Evolutionary conservation across 177 flowering plant genomes (phyloP), one percentile per base, ranked within the genome.

Genomic region (Tripterygium wilfordii): DNA sequence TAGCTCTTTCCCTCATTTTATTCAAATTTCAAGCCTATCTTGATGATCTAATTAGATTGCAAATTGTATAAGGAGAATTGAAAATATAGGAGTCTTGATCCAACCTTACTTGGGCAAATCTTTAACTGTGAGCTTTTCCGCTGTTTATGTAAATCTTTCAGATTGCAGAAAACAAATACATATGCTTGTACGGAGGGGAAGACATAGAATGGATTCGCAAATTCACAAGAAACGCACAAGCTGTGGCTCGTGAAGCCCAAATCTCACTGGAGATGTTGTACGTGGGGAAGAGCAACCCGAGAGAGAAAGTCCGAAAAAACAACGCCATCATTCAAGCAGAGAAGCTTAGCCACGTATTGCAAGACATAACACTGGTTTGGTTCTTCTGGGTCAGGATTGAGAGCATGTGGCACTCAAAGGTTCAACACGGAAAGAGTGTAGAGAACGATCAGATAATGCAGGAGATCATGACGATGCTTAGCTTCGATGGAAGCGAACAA

Each of bases 371-470:
- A 2, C 51, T 63, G 0, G 51, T 74, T 2, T 79, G 85, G 85
- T 79, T 67, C 65, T 82, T 82, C 66, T 82, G 89, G 89, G 68
- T 64, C 5, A 20, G 85, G 48, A 57, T 82, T 1, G 76, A 75
- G 46, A 74, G n/a, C n/a, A n/a, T n/a, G n/a, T n/a, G n/a, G n/a
- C n/a, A n/a, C n/a, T n/a, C n/a, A n/a, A n/a, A n/a, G 62, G 17
- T 61, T 13, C 63, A 70, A 19, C 64, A 54, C 13, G 78, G 68
- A 3, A 60, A 31, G 39, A 41, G 41, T 4, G 65, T 64, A 1
- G 77, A 69, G 24, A 48, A 44, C 36, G 83, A 80, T 49, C 63
- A 45, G 2, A 65, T 78, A 14, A 65, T 76, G 74, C 76, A 69
- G 44, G 81, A 69, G 61, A 61, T 75, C 32, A 49, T 65, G 64